A percentile compares a stretch with the other conserved stretches of the same genome.
Evolutionary conservation across 208 protist species (phyloP).

Genomic region (Porcisia hertigi): DNA sequence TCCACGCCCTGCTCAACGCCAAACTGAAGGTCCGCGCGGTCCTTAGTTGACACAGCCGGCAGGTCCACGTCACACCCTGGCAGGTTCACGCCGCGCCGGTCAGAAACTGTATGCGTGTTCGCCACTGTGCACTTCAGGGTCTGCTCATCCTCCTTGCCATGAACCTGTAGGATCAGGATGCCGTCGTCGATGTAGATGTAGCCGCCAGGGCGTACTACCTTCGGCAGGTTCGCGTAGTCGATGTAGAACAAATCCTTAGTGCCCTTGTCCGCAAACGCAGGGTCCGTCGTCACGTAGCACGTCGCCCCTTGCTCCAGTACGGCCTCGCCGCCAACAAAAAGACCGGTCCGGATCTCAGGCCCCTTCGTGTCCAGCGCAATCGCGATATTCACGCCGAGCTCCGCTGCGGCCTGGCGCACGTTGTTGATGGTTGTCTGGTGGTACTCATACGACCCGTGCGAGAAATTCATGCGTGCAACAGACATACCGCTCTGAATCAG

Average conservation of each 20-base stretch:
- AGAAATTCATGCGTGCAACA: constrained; percentile 98
- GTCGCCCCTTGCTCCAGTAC: constrained; percentile 69
- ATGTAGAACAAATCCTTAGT: constrained; percentile 89
- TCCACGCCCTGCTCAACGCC: constrained; percentile 97
- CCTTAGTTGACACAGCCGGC: constrained; percentile 92
- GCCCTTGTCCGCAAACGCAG: constrained; percentile 77
- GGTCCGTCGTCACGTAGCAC: constrained; percentile 91
- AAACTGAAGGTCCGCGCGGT: constrained; percentile 93
- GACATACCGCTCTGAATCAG: constrained; percentile 97
- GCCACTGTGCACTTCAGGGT: constrained; percentile 80
- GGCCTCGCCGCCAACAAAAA: constrained; percentile 79
- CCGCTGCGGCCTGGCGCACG: constrained; percentile 87
- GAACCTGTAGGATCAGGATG: constrained; percentile 91
- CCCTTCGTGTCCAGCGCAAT: constrained; percentile 98
- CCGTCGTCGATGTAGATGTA: constrained; percentile 97
- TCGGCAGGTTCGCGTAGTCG: constrained; percentile 91
- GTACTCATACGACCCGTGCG: constrained; percentile 97
- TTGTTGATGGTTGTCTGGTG: constrained; percentile 95
- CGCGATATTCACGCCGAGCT: constrained; percentile 87
- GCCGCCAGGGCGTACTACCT: constrained; percentile 79
- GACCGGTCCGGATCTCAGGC: constrained; percentile 96
- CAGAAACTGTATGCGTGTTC: constrained; percentile 80
- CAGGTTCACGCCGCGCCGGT: constrained; percentile 88
- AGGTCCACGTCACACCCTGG: no score
- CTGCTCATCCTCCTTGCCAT: constrained; percentile 68